These are phyloP conservation scores for Candida quercuum DNA, from an alignment of 805 yeast species.

Conservation along the genomic window DNA sequence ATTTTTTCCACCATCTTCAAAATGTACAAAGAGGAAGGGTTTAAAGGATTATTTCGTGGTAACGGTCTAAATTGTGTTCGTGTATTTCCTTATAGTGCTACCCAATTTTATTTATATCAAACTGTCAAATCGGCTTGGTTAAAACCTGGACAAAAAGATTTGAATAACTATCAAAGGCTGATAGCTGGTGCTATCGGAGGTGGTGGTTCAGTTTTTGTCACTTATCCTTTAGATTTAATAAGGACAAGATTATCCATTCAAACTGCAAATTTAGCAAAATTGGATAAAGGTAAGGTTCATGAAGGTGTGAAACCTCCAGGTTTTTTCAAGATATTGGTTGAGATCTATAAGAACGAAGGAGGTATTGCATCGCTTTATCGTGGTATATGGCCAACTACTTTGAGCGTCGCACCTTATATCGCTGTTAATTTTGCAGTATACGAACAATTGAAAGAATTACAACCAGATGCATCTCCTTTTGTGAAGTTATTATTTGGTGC, in stretches of 20 bases:
- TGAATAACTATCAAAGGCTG: constrained; percentile 55
- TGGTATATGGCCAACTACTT: constrained; percentile 85
- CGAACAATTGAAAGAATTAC: constrained; percentile 66
- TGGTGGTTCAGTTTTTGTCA: constrained; percentile 66
- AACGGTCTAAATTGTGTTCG: constrained; percentile 86
- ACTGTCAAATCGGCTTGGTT: constrained; percentile 39
- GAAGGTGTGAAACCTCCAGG: constrained; percentile 57
- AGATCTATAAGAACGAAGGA: constrained; percentile 74
- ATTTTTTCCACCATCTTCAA: constrained; percentile 66
- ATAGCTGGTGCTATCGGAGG: constrained; percentile 82
- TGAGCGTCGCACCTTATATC: constrained; percentile 95
- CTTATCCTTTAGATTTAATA: constrained; percentile 89
- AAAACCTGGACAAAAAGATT: constrained; percentile 28
- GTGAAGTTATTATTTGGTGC: constrained; percentile 79
- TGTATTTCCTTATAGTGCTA: constrained; percentile 91
- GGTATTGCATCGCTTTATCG: constrained; percentile 73
- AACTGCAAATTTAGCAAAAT: constrained; percentile 57
- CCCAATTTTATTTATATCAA: constrained; percentile 86
- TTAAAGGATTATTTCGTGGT: constrained; percentile 84
- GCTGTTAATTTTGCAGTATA: constrained; percentile 89
- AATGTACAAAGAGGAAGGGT: constrained; percentile 89
- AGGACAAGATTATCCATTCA: constrained; percentile 87
- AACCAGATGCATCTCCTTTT: constrained; percentile 36
- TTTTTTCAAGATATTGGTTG: constrained; percentile 47
- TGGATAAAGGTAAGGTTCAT: constrained; percentile 38